Conservation (phyloP, 306 rosid genomes). For the Cercis canadensis region DNA sequence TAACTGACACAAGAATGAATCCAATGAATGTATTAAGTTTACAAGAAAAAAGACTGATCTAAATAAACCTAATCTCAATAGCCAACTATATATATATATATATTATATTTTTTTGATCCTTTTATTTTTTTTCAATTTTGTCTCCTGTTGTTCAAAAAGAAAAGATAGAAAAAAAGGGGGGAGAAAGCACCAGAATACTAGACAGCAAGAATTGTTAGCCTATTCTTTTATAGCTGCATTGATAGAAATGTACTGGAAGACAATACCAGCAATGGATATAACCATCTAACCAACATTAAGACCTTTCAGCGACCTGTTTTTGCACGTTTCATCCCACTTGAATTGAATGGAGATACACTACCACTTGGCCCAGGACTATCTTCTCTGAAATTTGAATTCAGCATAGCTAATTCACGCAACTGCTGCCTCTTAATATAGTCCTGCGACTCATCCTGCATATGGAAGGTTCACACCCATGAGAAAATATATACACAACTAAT, state of each 20-base stretch:
- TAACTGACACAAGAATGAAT: constrained; percentile 91
- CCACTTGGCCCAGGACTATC: constrained; percentile 95
- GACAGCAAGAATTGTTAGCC: constrained; percentile 77
- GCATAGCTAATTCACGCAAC: constrained; percentile 84
- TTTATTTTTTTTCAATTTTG: constrained; percentile 40
- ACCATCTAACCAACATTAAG: constrained; percentile 40
- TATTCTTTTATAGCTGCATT: constrained; percentile 52
- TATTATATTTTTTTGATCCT: constrained; percentile 33
- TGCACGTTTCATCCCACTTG: constrained; percentile 95
- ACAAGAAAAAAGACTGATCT: constrained; percentile 52
- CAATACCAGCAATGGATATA: constrained; percentile 46
- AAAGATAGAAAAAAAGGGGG: constrained; percentile 35
- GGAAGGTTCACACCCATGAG: constrained; percentile 35
- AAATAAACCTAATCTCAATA: constrained; percentile 73
- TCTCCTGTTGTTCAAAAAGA: constrained; percentile 42
- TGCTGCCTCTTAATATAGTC: constrained; percentile 93
- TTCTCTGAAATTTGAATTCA: constrained; percentile 90
- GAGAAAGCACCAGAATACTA: constrained; percentile 65
- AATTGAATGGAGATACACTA: constrained; percentile 88
- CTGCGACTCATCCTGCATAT: constrained; percentile 85
- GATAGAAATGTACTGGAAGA: constrained; percentile 45
- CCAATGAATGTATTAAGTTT: constrained; percentile 82
- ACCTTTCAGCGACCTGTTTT: constrained; percentile 80
- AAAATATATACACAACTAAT: constrained; percentile 11
- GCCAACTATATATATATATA: constrained; percentile 52